These are phyloP conservation scores for Suillus fuscotomentosus DNA, from an alignment of 768 basidiomycete genomes.

Conservation along the genomic window DNA sequence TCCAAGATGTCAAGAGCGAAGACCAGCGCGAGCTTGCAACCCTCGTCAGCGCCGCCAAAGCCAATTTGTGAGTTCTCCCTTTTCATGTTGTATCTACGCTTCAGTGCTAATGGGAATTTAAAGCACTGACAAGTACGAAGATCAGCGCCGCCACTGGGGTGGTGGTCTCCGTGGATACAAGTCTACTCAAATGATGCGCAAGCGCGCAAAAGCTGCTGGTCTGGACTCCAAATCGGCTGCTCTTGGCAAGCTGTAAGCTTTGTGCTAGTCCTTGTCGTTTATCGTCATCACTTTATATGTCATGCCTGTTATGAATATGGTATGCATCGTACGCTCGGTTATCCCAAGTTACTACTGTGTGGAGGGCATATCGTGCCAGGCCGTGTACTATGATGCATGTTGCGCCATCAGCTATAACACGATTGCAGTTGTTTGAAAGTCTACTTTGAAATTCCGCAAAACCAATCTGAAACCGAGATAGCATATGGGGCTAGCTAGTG, in stretches of 20 bases:
- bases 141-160: constrained; percentile 90
- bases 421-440: background rate
- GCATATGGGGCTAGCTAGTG: no score
- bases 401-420: background rate
- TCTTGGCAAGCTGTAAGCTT: constrained; percentile 61
- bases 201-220: constrained; percentile 91
- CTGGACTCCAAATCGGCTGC: constrained; percentile 54
- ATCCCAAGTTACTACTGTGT: background rate
- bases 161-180: constrained; percentile 96
- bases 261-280: background rate
- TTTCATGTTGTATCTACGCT: background rate
- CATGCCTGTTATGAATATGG: constrained; percentile 3
- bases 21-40: constrained; percentile 92
- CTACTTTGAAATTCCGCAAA: background rate
- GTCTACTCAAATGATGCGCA: constrained; percentile 89
- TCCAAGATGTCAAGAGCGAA: constrained; percentile 95
- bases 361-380: background rate
- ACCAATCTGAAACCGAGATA: background rate
- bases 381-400: background rate
- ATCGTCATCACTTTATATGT: background rate
- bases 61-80: constrained; percentile 79
- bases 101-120: constrained; percentile 5
- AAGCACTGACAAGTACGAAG: constrained; percentile 92
- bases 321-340: background rate
- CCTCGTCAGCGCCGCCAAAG: constrained; percentile 90